phyloP scores from a whole-genome alignment of 768 basidiomycete species.

The Russula abietina region DNA sequence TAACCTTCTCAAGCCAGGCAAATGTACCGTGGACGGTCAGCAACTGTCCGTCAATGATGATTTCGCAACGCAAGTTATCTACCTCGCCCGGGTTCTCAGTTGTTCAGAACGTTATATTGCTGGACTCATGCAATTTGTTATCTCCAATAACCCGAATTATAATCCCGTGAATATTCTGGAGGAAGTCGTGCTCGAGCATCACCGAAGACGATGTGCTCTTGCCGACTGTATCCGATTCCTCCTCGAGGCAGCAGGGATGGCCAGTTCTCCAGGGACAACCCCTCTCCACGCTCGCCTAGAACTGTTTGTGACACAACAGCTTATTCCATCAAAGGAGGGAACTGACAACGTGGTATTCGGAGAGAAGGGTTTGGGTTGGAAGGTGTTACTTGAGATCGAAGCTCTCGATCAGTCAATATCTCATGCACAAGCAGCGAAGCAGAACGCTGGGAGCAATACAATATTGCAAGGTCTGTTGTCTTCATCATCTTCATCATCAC shows the following conservation, averaged over 20 bases:
- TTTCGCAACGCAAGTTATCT: constrained; percentile 69
- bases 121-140: constrained; percentile 57
- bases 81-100: constrained; percentile 74
- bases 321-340: constrained; percentile 39
- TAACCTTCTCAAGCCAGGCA: constrained; percentile 44
- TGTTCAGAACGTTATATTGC: constrained; percentile 81
- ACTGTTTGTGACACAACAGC: constrained; percentile 49
- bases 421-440: constrained; percentile 51
- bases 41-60: constrained; percentile 70
- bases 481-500: not conserved
- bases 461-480: constrained; percentile 47
- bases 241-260: constrained; percentile 54
- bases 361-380: constrained; percentile 45
- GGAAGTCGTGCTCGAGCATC: constrained; percentile 57
- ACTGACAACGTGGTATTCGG: constrained; percentile 27
- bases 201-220: constrained; percentile 61
- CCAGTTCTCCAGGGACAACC: constrained; percentile 40
- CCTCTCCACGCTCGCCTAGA: constrained; percentile 48
- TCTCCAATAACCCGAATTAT: constrained; percentile 60
- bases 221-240: constrained; percentile 67
- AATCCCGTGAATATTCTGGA: constrained; percentile 54
- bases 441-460: constrained; percentile 58
- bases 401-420: constrained; percentile 46
- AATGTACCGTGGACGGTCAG: constrained; percentile 55
- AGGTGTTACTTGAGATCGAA: constrained; percentile 60